Evolutionary conservation across 2,329 filamentous ascomycete genomes (phyloP), one percentile per base, ranked within the genome.

Genomic region (Metarhizium humberi): DNA sequence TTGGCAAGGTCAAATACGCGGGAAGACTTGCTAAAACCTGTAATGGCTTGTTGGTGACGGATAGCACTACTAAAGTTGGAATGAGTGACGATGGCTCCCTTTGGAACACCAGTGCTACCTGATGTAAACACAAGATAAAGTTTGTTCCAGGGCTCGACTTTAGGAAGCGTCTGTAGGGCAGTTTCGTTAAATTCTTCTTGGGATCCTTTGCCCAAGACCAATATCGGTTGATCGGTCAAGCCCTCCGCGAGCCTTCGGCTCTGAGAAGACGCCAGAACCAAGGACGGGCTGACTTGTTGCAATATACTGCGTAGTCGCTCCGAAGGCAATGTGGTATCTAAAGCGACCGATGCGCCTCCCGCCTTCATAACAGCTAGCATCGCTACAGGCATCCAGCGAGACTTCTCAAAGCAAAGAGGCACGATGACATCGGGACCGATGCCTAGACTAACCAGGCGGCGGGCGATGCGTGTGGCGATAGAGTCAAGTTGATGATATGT

Each of bases 1-100:
- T 74, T 73, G 4, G 71, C 69, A 54, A 75, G 75, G 56, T 75
- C 71, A 40, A 74, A 68, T 32, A 74, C 71, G 6, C 71, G 69
- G 3, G 45, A 50, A 48, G 30, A 36, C 14, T 30, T 51, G 51
- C 45, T 60, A 38, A 60, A 56, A 5, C 56, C 49, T 10, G 56
- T 55, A 3, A 56, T 36, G 10, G 56, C 55, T 2, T 54, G 50
- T 14, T 47, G 60, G 57, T 52, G 59, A 20, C 48, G 43, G 51
- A 60, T 53, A n/a, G 57, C 51, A 29, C 50, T 54, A 38, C 40
- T 51, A 10, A 60, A 54, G 52, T 56, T 54, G 13, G 55, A 46
- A 43, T 63, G 61, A 5, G 56, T 57, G 47, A 61, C 53, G 4
- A 61, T 50, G 10, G 58, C 58, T 3, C 61, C 61, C 34, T 63